Conservation (phyloP, 176 grass and related monocot species). For the Metroxylon sagu region DNA sequence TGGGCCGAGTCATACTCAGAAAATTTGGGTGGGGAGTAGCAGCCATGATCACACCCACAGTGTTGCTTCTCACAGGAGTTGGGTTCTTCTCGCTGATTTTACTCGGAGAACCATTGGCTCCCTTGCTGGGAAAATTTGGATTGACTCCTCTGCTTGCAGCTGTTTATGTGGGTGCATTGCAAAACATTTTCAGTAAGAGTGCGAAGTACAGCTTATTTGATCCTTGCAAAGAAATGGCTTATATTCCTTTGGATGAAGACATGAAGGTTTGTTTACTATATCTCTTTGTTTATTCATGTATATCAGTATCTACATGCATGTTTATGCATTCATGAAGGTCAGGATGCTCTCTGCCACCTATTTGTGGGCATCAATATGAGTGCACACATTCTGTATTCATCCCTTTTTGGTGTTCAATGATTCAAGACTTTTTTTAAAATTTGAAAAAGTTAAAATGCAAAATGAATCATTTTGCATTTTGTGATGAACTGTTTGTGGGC, state of each 20-base stretch:
- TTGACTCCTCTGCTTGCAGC: conserved; percentile 92
- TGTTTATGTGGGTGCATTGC: conserved; percentile 89
- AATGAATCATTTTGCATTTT: too few relatives aligned
- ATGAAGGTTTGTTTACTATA: conserved; percentile 73
- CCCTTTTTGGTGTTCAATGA: too few relatives aligned
- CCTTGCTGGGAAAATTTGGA: conserved; percentile 61
- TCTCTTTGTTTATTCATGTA: neutral
- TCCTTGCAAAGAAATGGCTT: conserved; percentile 99
- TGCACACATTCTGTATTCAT: too few relatives aligned
- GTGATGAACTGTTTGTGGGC: too few relatives aligned
- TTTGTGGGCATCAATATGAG: too few relatives aligned
- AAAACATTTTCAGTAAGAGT: conserved; percentile 99
- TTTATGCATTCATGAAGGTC: neutral
- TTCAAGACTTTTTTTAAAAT: too few relatives aligned
- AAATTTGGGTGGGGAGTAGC: conserved; percentile 96
- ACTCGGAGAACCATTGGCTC: conserved; percentile 68
- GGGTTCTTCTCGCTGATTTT: conserved; percentile 97
- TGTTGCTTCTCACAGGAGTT: conserved; percentile 89
- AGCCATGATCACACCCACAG: conserved; percentile 91
- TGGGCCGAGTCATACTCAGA: conserved; percentile 78
- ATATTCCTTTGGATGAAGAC: conserved; percentile 99
- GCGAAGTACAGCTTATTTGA: conserved; percentile 99
- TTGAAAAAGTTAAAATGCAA: too few relatives aligned
- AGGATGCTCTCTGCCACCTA: too few relatives aligned
- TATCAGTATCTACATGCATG: conserved; percentile 7